phyloP scores from a whole-genome alignment of 176 grass and related monocot genomes.

The Avena atlantica region DNA sequence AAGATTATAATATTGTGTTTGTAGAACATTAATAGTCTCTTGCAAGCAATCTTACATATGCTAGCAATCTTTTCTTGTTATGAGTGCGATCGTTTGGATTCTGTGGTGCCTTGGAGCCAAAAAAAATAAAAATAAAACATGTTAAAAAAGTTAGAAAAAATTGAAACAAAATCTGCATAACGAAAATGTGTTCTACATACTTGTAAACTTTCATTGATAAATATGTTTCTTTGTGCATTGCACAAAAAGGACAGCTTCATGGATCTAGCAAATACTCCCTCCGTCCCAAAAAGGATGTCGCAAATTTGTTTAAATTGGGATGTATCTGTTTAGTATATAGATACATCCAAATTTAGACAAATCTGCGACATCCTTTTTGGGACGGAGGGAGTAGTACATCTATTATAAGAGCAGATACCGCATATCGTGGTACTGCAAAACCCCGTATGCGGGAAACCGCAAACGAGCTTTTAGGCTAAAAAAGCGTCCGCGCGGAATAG shows the following conservation, averaged over 20 bases:
- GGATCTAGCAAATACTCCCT: neutral
- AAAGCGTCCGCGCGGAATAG: too few species aligned
- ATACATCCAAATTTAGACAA: too few species aligned
- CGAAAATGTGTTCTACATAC: neutral
- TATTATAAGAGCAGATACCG: neutral
- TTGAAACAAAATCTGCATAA: neutral
- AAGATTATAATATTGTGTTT: slow-evolving; percentile 5
- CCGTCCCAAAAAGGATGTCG: too few species aligned
- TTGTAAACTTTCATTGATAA: neutral
- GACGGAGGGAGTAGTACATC: neutral
- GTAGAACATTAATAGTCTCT: neutral
- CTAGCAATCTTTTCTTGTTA: neutral
- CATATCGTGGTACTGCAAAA: too few species aligned
- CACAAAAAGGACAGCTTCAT: neutral
- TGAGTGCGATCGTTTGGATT: neutral
- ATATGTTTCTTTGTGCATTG: neutral
- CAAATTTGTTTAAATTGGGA: too few species aligned
- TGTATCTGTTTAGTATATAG: too few species aligned
- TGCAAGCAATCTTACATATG: slow-evolving; percentile 3
- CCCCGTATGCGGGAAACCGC: too few species aligned
- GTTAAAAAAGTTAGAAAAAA: neutral
- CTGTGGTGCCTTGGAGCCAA: neutral
- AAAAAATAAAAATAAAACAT: neutral
- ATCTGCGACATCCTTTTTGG: too few species aligned
- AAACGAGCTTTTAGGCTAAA: too few species aligned